Evolutionary conservation across 2,329 filamentous ascomycete genomes (phyloP).

Genomic region (Chaetomium sp.): DNA sequence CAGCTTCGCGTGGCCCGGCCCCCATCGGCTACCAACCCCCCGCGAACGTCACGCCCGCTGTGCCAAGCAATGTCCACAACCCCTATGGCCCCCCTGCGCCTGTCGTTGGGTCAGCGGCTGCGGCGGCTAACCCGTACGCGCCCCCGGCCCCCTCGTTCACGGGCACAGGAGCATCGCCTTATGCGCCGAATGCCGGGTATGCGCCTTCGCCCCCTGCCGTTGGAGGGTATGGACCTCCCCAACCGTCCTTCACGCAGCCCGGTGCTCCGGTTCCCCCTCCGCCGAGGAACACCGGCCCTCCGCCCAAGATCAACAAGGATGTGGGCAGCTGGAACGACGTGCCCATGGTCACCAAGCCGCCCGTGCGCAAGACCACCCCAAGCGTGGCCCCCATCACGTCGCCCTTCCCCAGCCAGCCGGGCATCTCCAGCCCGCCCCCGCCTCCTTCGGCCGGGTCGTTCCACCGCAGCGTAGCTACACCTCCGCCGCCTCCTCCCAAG

Average conservation of each 20-base stretch:
- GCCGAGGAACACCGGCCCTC: constrained; percentile 60
- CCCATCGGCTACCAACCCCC: constrained; percentile 43
- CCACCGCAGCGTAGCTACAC: constrained; percentile 58
- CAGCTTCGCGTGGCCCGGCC: constrained; percentile 32
- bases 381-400: constrained; percentile 62
- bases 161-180: constrained; percentile 30
- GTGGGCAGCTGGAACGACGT: constrained; percentile 91
- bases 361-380: constrained; percentile 68
- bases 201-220: constrained; percentile 16
- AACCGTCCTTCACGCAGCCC: constrained; percentile 36
- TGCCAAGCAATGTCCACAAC: constrained; percentile 23
- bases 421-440: constrained; percentile 35
- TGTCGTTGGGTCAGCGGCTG: constrained; percentile 24
- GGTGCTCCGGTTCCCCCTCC: constrained; percentile 52
- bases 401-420: constrained; percentile 64
- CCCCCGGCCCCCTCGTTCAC: constrained; percentile 27
- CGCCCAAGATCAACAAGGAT: constrained; percentile 63
- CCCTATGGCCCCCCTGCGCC: constrained; percentile 31
- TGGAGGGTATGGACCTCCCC: constrained; percentile 49
- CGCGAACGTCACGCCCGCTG: constrained; percentile 30
- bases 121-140: constrained; percentile 43
- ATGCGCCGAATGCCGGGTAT: constrained; percentile 28
- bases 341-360: constrained; percentile 75
- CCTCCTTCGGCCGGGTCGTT: constrained; percentile 56
- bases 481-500: constrained; percentile 79